Base-by-base conservation (phyloP, 805 yeast species). In the Yarrowia deformans region DNA sequence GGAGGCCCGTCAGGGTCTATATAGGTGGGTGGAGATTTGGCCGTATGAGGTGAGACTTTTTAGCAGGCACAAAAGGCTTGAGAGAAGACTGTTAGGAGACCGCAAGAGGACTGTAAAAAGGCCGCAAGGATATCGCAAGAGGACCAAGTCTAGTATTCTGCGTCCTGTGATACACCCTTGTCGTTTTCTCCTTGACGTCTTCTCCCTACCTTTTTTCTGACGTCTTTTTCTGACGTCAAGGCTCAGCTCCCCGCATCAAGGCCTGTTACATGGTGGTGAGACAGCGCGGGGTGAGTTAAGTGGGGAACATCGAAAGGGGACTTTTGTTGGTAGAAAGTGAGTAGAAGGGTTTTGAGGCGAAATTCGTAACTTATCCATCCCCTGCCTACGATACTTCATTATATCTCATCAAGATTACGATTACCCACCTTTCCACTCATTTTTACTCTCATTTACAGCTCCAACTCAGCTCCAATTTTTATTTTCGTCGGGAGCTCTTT, bases 221-320 rank as follows among this genome's bases (percentile, higher is more conserved):
- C 60, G 29, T 23, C 29, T 23, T 23, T 23, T 23, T 23, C 60
- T 54, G 60, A 54, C 60, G 29, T 54, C 56, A 32, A 16, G 39
- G 35, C 52, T 23, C 52, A 34, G 19, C 43, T 39, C 60, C 60
- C 60, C 60, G 60, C 60, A 54, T 52, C 58, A 43, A 43, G 58
- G 58, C 60, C 60, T 54, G 60, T 52, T 7, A 37, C 60, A 54
- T 19, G 29, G 58, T 37, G 23, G 45, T 54, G 60, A 54, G 60
- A 54, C 60, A 54, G 45, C n/a, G 45, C n/a, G 58, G 54, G 39
- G 39, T 8, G 35, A 1, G 18, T 16, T 16, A 29, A 8, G 55
- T n/a, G 55, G 55, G 39, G 55, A 16, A 32, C 4, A 12, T 8
- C 16, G 8, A 13, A 10, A 12, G 32, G 29, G 6, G 5, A 35